These are phyloP conservation scores for Apiotrichum mycotoxinovorans DNA, from an alignment of 1,284 basidiomycete genomes.

Conservation along the genomic window DNA sequence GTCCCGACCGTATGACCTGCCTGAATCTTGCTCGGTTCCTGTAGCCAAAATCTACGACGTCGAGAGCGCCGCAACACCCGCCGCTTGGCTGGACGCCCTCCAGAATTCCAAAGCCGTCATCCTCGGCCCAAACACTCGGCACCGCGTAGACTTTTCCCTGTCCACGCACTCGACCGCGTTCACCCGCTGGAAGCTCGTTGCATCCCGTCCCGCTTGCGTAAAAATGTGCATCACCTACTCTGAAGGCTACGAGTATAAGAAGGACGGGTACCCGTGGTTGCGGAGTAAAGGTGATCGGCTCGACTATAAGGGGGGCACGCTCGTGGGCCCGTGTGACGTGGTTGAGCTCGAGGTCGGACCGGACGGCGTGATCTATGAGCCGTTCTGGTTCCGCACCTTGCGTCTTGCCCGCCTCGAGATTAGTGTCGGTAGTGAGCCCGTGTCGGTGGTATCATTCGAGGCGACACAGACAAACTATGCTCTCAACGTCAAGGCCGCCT, in stretches of 20 bases:
- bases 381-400: conserved; percentile 38
- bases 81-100: background rate
- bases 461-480: conserved; percentile 33
- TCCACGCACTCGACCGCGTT: conserved; percentile 33
- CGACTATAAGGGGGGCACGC: conserved; percentile 14
- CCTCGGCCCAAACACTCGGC: background rate
- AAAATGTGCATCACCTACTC: conserved; percentile 22
- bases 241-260: conserved; percentile 30
- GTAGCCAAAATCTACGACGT: conserved; percentile 13
- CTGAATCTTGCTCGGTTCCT: conserved; percentile 15
- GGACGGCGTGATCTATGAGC: conserved; percentile 20
- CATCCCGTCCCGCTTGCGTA: background rate
- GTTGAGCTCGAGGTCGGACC: conserved; percentile 18
- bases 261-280: conserved; percentile 25
- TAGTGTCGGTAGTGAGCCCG: background rate
- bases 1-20: conserved; percentile 10
- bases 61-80: background rate
- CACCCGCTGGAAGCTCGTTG: background rate
- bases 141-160: conserved; percentile 23
- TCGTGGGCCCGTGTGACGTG: conserved; percentile 29
- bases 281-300: conserved; percentile 29
- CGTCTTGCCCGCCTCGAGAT: conserved; percentile 22
- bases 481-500: conserved; percentile 22
- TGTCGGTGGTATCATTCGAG: conserved; percentile 16
- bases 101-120: background rate